phyloP scores from a whole-genome alignment of 805 yeast genomes.

The Candida multigemmis region DNA sequence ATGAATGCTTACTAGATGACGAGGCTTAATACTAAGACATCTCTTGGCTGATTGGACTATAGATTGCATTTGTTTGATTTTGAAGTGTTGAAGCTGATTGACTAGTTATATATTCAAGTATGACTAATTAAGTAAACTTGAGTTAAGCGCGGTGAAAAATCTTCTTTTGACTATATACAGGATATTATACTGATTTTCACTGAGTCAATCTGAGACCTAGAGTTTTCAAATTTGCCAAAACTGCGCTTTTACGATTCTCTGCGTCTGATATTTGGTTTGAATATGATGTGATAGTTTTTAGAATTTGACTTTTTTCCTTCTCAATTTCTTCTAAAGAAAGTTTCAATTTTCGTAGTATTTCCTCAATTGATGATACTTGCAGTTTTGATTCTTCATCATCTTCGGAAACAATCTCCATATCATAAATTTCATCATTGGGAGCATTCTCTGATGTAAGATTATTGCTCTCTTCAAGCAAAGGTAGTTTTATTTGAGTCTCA shows the following conservation, averaged over 20 bases:
- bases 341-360: too few species aligned
- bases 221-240: too few species aligned
- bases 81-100: background rate
- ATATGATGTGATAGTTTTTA: background rate
- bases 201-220: background rate
- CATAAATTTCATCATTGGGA: too few species aligned
- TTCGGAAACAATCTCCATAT: too few species aligned
- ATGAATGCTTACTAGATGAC: constrained; percentile 78
- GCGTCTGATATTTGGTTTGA: background rate
- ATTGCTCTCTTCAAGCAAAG: too few species aligned
- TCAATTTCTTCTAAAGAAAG: too few species aligned
- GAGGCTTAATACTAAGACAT: constrained; percentile 15
- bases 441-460: too few species aligned
- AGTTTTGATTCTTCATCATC: too few species aligned
- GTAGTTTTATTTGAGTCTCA: too few species aligned
- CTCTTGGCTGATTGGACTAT: background rate
- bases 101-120: constrained; percentile 2
- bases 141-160: constrained; percentile 7
- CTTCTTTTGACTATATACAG: too few species aligned
- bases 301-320: too few species aligned
- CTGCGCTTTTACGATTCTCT: background rate
- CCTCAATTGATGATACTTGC: too few species aligned
- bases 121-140: constrained; percentile 6
- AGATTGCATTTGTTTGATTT: background rate
- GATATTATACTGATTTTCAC: background rate